phyloP scores from a whole-genome alignment of 257 asterid genomes.

The Echium plantagineum region DNA sequence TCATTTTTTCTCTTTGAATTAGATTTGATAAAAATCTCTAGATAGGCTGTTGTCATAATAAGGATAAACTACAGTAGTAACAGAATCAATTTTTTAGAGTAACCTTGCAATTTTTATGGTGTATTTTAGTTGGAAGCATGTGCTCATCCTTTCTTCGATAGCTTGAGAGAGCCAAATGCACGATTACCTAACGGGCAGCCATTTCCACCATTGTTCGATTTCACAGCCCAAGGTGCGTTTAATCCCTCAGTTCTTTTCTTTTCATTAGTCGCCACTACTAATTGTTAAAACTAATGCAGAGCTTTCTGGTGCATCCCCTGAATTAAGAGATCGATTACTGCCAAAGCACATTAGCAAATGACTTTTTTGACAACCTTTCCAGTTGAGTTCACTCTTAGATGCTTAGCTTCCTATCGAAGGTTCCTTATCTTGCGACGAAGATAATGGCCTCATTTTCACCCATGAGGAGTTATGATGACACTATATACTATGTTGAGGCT shows the following conservation, averaged over 20 bases:
- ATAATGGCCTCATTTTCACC: neutral
- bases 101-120: too few relatives aligned
- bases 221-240: conserved; percentile 57
- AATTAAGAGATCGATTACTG: conserved; percentile 31
- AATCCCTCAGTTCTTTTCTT: neutral
- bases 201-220: conserved; percentile 73
- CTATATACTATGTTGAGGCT: too few relatives aligned
- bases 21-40: too few relatives aligned
- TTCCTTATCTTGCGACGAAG: neutral
- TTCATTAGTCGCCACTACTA: neutral
- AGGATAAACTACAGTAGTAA: too few relatives aligned
- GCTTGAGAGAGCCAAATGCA: conserved; percentile 51
- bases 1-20: too few relatives aligned
- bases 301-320: conserved; percentile 35
- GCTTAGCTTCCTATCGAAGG: too few relatives aligned
- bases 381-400: neutral
- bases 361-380: conserved; percentile 3
- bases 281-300: conserved; percentile 15
- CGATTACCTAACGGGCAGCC: conserved; percentile 64
- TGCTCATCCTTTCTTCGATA: conserved; percentile 84
- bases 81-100: too few relatives aligned
- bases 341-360: conserved; percentile 22
- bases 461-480: neutral
- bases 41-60: too few relatives aligned
- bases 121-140: conserved; percentile 73